Evolutionary conservation across 2,329 filamentous ascomycete species (phyloP).

Genomic region (Penicillium hordei): DNA sequence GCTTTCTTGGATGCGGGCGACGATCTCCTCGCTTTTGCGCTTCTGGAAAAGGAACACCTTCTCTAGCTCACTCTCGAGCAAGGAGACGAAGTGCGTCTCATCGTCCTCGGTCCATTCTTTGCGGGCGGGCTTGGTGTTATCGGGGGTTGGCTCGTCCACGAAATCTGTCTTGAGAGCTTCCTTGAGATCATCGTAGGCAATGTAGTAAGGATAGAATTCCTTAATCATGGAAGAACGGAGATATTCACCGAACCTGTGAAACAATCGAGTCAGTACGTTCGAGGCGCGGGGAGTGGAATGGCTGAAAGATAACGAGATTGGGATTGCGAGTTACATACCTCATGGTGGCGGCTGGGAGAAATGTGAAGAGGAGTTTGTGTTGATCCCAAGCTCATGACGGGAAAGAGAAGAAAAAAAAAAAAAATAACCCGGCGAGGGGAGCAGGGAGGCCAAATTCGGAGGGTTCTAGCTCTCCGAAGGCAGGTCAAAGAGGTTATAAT

Average conservation of each 20-base stretch:
- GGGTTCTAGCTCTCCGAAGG: slow-evolving; percentile 8
- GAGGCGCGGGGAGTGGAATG: slow-evolving; percentile 3
- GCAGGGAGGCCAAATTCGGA: not conserved
- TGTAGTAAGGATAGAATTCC: slow-evolving; percentile 98
- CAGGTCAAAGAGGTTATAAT: slow-evolving; percentile 1
- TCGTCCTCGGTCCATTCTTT: slow-evolving; percentile 86
- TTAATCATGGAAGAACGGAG: slow-evolving; percentile 92
- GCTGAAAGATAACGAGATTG: not conserved
- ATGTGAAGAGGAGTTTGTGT: not conserved
- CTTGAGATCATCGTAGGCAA: slow-evolving; percentile 94
- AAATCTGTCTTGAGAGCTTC: slow-evolving; percentile 74
- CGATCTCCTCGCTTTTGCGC: slow-evolving; percentile 94
- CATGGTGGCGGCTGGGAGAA: slow-evolving; percentile 15
- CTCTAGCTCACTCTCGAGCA: slow-evolving; percentile 88
- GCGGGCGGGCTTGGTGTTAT: slow-evolving; percentile 51
- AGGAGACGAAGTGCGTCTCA: slow-evolving; percentile 80
- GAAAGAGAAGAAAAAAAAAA: slow-evolving; percentile 2
- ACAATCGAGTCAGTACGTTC: slow-evolving; percentile 14
- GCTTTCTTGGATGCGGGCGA: slow-evolving; percentile 80
- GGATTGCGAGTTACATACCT: slow-evolving; percentile 11
- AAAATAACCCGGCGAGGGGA: not conserved
- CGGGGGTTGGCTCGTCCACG: slow-evolving; percentile 51
- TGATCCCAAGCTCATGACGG: slow-evolving; percentile 9
- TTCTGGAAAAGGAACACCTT: slow-evolving; percentile 98
- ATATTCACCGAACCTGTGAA: slow-evolving; percentile 82